Base-by-base conservation (phyloP, 164 flowering plant genomes). In the Piper betle region DNA sequence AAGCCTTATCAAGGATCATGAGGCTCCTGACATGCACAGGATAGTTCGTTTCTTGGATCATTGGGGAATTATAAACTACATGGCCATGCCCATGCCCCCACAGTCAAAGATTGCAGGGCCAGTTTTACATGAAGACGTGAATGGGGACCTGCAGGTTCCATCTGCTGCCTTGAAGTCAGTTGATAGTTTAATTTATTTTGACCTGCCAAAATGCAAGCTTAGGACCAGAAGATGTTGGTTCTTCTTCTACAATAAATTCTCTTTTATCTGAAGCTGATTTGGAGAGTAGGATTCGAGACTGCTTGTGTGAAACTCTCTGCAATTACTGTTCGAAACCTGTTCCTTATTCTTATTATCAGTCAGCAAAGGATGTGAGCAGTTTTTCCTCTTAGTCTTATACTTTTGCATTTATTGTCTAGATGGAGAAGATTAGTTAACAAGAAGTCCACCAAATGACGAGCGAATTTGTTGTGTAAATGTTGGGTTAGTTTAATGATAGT, bases 31-130 rank as follows among this genome's bases (percentile, higher is more conserved):
- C 68, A 61, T 88, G 57, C 77, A 71, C 66, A 80, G 96, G 57
- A 83, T 94, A 64, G 66, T 84, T 61, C 77, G 93, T 53, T 94
- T 94, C 69, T 87, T 94, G 63, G 90, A 94, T 64, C 82, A 91
- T 52, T 94, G 97, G 99, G 99, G 99, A 60, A 85, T 94, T 60
- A 84, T 94, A 42, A 94, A 94, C 69, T 91, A 91, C 68, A 88
- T 87, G 65, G 66, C 70, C 78, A 90, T 85, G 37, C 62, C 67
- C n/a, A 53, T 73, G 15, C 78, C 60, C 62, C 72, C 50, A 53
- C 87, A 83, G 55, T 61, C 74, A 57, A 76, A 65, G 78, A 71
- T 64, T 69, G 75, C 66, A 48, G 82, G 71, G 20, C 77, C 80
- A 6, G 77, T 64, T 61, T 59, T 94, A 20, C 80, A 68, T 53